These are phyloP conservation scores for Diaporthe sp. DNA, from an alignment of 2,329 filamentous ascomycete genomes.

Conservation along the genomic window DNA sequence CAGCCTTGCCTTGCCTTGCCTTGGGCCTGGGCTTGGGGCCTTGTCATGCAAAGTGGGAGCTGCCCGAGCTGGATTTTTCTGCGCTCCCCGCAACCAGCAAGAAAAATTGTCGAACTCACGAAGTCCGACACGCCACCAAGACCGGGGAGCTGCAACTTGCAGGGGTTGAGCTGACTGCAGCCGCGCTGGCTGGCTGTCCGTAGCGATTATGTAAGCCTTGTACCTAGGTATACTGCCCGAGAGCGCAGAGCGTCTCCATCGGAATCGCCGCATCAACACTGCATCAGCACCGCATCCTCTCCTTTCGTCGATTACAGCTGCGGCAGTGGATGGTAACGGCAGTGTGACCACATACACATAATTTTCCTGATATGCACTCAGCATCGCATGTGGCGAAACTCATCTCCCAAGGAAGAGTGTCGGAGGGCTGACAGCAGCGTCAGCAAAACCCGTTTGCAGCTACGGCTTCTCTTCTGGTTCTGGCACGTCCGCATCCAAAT, in stretches of 20 bases:
- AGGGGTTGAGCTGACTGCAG: conserved; percentile 21
- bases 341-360: background rate
- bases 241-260: background rate
- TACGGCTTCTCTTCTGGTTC: background rate
- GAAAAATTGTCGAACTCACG: conserved; percentile 35
- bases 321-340: background rate
- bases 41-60: conserved; percentile 32
- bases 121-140: conserved; percentile 34
- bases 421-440: background rate
- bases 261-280: background rate
- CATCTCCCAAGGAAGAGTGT: background rate
- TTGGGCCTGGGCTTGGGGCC: conserved; percentile 15
- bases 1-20: conserved; percentile 31
- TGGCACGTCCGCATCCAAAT: conserved; percentile 7
- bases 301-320: background rate
- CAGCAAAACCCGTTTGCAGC: conserved; percentile 13
- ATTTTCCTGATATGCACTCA: background rate
- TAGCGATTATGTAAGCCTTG: background rate
- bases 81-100: conserved; percentile 35
- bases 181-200: background rate
- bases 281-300: background rate
- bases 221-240: background rate
- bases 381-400: background rate
- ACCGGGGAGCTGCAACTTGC: conserved; percentile 25
- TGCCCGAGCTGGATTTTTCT: conserved; percentile 36